phyloP scores from a whole-genome alignment of 2,329 filamentous ascomycete species.

The Fusarium cyanostomum region DNA sequence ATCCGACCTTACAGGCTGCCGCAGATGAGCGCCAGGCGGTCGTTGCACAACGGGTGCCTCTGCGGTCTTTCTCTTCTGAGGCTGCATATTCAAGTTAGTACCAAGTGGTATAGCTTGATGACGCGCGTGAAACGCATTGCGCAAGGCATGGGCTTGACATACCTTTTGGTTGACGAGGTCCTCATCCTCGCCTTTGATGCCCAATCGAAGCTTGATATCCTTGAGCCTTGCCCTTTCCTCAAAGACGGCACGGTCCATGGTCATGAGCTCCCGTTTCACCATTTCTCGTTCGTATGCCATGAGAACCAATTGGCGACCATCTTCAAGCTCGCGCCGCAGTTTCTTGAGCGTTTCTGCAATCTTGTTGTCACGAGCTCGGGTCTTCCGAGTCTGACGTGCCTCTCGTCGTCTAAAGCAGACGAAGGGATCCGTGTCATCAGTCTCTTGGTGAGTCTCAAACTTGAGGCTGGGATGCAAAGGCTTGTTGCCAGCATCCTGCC shows the following conservation, averaged over 20 bases:
- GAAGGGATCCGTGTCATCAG: conserved; percentile 95
- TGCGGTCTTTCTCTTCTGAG: conserved; percentile 74
- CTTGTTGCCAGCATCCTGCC: conserved; percentile 73
- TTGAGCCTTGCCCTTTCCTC: conserved; percentile 84
- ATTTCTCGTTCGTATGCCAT: conserved; percentile 83
- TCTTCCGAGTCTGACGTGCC: conserved; percentile 93
- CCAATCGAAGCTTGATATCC: conserved; percentile 85
- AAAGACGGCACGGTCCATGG: conserved; percentile 80
- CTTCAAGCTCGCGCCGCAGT: conserved; percentile 88
- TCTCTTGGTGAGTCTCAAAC: conserved; percentile 93
- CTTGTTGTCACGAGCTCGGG: conserved; percentile 90
- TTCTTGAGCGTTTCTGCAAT: conserved; percentile 94
- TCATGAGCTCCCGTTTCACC: conserved; percentile 79
- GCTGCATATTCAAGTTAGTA: conserved; percentile 57
- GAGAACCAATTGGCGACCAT: conserved; percentile 81
- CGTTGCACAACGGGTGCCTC: conserved; percentile 70
- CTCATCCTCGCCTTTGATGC: conserved; percentile 92
- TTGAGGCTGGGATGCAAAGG: conserved; percentile 83
- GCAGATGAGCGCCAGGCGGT: conserved; percentile 70
- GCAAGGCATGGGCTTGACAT: conserved; percentile 48
- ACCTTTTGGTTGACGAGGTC: conserved; percentile 95
- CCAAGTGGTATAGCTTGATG: conserved; percentile 34
- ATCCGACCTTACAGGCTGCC: conserved; percentile 75
- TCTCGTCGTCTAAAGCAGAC: conserved; percentile 97
- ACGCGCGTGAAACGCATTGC: conserved; percentile 40